Base-by-base conservation (phyloP, 768 basidiomycete genomes). In the Leccinum longicurvipes region DNA sequence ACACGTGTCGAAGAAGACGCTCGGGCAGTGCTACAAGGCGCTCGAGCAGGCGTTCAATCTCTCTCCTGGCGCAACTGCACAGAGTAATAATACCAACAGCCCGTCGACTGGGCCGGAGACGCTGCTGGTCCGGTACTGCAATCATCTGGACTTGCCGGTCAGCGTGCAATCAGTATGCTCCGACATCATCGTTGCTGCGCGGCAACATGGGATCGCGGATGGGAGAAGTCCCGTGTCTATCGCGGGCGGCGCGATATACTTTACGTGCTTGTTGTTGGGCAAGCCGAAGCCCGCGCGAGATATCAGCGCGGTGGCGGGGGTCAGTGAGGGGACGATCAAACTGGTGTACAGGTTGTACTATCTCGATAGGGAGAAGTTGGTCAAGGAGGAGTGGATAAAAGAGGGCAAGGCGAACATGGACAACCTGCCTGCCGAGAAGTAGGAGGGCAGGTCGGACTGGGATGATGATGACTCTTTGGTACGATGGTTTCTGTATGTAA, bases 201-300 rank as follows among this genome's bases (percentile, higher is more conserved):
- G 92, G 51, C 81, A 89, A 59, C 81, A 89, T 61, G 91, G 92
- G 42, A 88, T 96, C 58, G 93, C 94, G 31, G 93, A 94, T 67
- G 97, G 97, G 24, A 80, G 97, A 58, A 92, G 87, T 64, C 96
- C 96, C 1, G 91, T 98, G 50, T 97, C 97, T n/a, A 94, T 99
- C 62, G 97, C 96, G n/a, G 92, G 93, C 41, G 93, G 92, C 39
- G 91, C 93, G 19, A 93, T 99, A 57, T 93, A 89, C 76, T 98
- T 98, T 74, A 91, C 91, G 28, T 91, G 90, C 66, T 80, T 87
- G 61, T 68, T 98, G 42, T 78, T 95, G 64, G 91, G 87, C 51
- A 83, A 84, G 64, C 65, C 75, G 25, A 92, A 91, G 73, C 80
- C 84, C 23, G 80, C 88, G 47, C 85, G 85, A 73, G 93, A 98